A percentile compares a stretch with the other conserved stretches of the same genome.
These are phyloP conservation scores for Bruguiera gymnorhiza DNA, from an alignment of 345 rosid genomes.

Conservation along the genomic window DNA sequence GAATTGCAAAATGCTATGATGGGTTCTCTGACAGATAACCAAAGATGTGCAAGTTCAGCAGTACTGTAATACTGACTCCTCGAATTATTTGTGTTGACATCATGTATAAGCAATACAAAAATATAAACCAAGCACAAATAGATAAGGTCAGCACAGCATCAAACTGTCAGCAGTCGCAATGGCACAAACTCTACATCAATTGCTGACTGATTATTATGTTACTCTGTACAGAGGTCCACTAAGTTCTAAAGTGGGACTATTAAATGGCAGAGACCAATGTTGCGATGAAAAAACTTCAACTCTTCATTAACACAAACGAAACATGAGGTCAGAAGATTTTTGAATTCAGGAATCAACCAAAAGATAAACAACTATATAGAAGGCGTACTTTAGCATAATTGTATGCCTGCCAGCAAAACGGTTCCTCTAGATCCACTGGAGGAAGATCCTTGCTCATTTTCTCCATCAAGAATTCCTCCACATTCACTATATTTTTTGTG, in stretches of 20 bases:
- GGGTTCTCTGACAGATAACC: background rate
- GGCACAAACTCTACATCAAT: background rate
- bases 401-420: conserved; percentile 95
- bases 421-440: conserved; percentile 84
- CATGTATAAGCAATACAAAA: background rate
- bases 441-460: conserved; percentile 86
- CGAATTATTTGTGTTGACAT: no score
- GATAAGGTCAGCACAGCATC: background rate
- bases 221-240: background rate
- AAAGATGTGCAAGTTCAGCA: no score
- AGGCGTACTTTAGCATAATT: conserved; percentile 69
- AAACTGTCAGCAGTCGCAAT: background rate
- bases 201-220: background rate
- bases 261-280: no score
- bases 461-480: conserved; percentile 75
- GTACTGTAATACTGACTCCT: no score
- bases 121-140: background rate
- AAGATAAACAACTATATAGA: background rate
- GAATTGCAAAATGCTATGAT: background rate
- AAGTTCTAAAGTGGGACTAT: no score
- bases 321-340: background rate
- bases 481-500: conserved; percentile 60
- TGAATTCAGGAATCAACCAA: conserved; percentile 11
- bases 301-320: background rate
- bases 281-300: background rate